A percentile compares a stretch with the other conserved stretches of the same genome.
These are phyloP conservation scores for Thecaphora thlaspeos DNA, from an alignment of 1,284 basidiomycete genomes.

Conservation along the genomic window DNA sequence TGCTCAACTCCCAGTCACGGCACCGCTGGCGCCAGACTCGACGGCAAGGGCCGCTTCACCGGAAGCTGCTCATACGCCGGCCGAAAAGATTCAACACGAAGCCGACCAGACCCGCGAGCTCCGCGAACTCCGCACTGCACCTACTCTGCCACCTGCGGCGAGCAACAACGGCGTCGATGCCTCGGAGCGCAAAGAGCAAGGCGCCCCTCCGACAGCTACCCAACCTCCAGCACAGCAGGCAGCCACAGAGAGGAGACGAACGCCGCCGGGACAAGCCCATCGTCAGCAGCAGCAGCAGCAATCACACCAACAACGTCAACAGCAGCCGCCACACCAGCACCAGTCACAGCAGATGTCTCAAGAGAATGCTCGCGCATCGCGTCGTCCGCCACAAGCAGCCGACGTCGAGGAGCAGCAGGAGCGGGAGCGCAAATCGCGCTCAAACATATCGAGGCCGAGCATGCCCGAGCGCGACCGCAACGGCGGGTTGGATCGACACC, in stretches of 20 bases:
- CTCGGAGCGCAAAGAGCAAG: too few species aligned
- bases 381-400: too few species aligned
- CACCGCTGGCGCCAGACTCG: too few species aligned
- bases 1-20: too few species aligned
- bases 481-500: not conserved
- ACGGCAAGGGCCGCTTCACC: too few species aligned
- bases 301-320: constrained; percentile 1
- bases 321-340: not conserved
- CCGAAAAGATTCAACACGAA: too few species aligned
- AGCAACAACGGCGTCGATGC: too few species aligned
- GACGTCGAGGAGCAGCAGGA: not conserved
- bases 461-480: not conserved
- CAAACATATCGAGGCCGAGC: not conserved
- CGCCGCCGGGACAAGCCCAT: not conserved
- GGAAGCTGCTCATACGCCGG: too few species aligned
- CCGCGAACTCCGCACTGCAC: too few species aligned
- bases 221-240: not conserved
- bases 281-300: not conserved
- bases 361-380: not conserved
- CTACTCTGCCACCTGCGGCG: too few species aligned
- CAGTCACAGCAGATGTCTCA: not conserved
- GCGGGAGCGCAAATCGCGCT: not conserved
- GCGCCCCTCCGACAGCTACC: not conserved
- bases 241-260: not conserved
- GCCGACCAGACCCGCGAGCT: too few species aligned